Percentiles rank a stretch among this genome's conserved stretches.
phyloP scores from a whole-genome alignment of 2,329 filamentous ascomycete species.

The Ceratocystis smalleyi region DNA sequence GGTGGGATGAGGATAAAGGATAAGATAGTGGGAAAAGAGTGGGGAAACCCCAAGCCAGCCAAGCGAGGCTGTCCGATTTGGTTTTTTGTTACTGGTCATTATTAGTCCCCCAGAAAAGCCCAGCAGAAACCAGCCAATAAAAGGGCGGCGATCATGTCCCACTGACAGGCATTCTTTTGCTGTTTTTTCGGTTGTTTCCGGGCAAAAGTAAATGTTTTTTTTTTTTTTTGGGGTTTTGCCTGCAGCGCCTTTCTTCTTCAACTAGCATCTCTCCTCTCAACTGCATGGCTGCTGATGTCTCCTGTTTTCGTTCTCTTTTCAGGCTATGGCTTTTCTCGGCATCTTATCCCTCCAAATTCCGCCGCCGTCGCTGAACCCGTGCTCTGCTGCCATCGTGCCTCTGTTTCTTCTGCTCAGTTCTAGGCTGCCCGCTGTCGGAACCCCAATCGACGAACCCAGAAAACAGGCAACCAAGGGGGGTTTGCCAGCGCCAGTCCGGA shows the following conservation, averaged over 20 bases:
- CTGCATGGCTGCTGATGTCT: background rate
- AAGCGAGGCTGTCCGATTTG: background rate
- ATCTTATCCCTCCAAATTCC: background rate
- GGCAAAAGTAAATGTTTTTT: background rate
- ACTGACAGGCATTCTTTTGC: background rate
- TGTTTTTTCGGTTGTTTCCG: constrained; percentile 3
- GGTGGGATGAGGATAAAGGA: background rate
- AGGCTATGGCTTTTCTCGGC: background rate
- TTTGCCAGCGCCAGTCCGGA: background rate
- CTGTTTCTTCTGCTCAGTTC: background rate
- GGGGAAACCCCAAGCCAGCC: background rate
- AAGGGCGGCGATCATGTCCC: background rate
- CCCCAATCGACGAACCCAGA: too few relatives aligned
- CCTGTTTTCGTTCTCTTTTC: background rate
- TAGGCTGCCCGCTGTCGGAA: background rate
- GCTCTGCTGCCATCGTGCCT: background rate
- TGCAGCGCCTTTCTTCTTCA: background rate
- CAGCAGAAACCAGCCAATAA: background rate
- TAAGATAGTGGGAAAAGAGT: background rate
- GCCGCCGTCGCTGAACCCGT: background rate
- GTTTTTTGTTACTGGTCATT: background rate
- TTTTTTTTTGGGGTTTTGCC: background rate
- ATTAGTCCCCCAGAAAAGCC: background rate
- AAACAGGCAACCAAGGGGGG: background rate
- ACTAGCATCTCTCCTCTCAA: background rate